Evolutionary conservation across 2,329 filamentous ascomycete genomes (phyloP).

Genomic region (Hypoxylon sp.): DNA sequence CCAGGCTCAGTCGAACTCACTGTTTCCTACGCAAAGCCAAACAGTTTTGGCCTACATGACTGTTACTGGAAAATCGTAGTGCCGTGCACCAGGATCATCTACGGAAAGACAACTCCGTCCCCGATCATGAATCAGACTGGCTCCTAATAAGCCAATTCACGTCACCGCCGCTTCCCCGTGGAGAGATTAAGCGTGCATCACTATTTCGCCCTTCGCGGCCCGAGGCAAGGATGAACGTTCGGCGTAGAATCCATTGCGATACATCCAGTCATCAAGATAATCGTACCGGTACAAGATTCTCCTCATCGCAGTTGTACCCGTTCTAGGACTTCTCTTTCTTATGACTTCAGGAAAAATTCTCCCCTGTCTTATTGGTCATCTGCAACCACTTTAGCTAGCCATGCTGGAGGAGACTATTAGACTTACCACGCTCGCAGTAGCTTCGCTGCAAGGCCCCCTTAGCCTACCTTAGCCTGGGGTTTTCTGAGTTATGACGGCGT

Average conservation of each 20-base stretch:
- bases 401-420: neutral
- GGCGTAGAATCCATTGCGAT: neutral
- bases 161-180: conserved; percentile 8
- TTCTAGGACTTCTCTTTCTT: neutral
- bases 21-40: conserved; percentile 1
- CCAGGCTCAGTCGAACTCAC: conserved; percentile 9
- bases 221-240: neutral
- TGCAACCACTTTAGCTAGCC: conserved; percentile 3
- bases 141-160: neutral
- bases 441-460: conserved; percentile 5
- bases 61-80: neutral
- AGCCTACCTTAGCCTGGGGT: neutral
- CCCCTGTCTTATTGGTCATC: neutral
- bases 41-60: neutral
- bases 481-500: neutral
- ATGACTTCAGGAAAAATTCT: neutral
- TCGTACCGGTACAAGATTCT: conserved; percentile 9
- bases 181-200: conserved; percentile 2
- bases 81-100: neutral
- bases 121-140: neutral
- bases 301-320: conserved; percentile 4
- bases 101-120: neutral
- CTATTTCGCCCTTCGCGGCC: neutral
- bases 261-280: neutral
- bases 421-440: conserved; percentile 3